Percentiles rank a stretch among this genome's conserved stretches.
phyloP scores from a whole-genome alignment of 306 rosid species.

The Lupinus albus region DNA sequence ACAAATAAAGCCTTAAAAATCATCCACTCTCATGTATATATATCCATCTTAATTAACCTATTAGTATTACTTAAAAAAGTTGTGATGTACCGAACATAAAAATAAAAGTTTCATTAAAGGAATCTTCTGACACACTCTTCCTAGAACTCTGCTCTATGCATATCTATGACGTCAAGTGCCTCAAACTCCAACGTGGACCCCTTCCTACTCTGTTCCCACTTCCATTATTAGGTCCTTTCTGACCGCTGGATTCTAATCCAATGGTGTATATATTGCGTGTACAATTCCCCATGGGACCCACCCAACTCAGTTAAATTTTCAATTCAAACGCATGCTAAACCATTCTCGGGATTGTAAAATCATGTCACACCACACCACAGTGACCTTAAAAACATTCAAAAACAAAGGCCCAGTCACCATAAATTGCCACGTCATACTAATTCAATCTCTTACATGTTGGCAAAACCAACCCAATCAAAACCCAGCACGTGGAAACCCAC shows the following conservation, averaged over 20 bases:
- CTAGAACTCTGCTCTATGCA: slow-evolving; percentile 33
- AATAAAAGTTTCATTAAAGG: too few species aligned
- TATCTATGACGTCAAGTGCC: slow-evolving; percentile 37
- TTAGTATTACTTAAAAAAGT: too few species aligned
- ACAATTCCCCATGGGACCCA: slow-evolving; percentile 39
- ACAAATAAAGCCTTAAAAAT: too few species aligned
- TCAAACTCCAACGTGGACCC: background rate
- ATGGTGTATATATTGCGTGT: slow-evolving; percentile 9
- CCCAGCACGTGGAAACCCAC: background rate
- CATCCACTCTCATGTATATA: too few species aligned
- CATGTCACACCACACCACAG: slow-evolving; percentile 12
- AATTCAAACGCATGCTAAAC: slow-evolving; percentile 37
- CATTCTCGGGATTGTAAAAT: slow-evolving; percentile 33
- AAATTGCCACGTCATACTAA: too few species aligned
- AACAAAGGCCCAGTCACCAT: background rate
- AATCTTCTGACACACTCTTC: slow-evolving; percentile 25
- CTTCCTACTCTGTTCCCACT: background rate
- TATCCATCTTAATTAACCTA: too few species aligned
- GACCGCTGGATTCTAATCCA: slow-evolving; percentile 22
- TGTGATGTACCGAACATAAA: too few species aligned
- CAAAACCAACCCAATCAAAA: slow-evolving; percentile 12
- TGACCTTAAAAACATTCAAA: slow-evolving; percentile 21
- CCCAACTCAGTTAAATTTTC: background rate
- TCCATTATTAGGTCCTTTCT: slow-evolving; percentile 43
- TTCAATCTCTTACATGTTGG: slow-evolving; percentile 49